phyloP scores from a whole-genome alignment of 805 yeast genomes.

The Wickerhamiella hasegawae region DNA sequence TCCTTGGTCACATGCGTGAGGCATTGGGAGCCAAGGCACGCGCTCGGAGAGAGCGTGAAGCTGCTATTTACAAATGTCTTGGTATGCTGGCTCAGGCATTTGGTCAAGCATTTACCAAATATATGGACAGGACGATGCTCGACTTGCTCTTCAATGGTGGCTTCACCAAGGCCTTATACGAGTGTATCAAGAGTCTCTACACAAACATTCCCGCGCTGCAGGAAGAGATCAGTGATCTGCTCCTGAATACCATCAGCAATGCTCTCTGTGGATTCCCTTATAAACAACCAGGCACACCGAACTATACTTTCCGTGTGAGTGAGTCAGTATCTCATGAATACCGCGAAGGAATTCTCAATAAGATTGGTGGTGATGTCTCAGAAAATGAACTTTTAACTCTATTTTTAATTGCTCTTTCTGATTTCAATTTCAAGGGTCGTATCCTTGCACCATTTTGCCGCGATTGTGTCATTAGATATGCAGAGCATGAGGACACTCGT shows the following conservation, averaged over 20 bases:
- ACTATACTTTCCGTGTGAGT: constrained; percentile 26
- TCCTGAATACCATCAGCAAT: constrained; percentile 53
- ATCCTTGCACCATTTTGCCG: constrained; percentile 79
- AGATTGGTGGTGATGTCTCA: constrained; percentile 47
- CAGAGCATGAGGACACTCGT: constrained; percentile 62
- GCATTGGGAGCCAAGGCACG: constrained; percentile 46
- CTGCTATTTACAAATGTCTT: constrained; percentile 76
- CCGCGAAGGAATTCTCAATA: constrained; percentile 54
- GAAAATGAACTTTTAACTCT: constrained; percentile 47
- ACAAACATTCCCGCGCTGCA: constrained; percentile 68
- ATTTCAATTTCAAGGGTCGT: constrained; percentile 58
- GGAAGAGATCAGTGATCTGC: constrained; percentile 50
- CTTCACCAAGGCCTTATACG: constrained; percentile 66
- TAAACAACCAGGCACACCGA: constrained; percentile 76
- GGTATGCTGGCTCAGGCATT: constrained; percentile 77
- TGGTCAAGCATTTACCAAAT: constrained; percentile 86
- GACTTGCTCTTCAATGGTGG: constrained; percentile 72
- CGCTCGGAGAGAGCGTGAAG: constrained; percentile 55
- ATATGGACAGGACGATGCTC: constrained; percentile 63
- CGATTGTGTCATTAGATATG: constrained; percentile 65
- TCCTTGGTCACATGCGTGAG: constrained; percentile 70
- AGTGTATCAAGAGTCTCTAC: constrained; percentile 51
- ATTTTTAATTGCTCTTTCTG: constrained; percentile 60
- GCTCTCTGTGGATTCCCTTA: constrained; percentile 71
- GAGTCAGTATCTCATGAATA: constrained; percentile 46